These are phyloP conservation scores for Agastache rugosa DNA, from an alignment of 257 asterid genomes.

Conservation along the genomic window DNA sequence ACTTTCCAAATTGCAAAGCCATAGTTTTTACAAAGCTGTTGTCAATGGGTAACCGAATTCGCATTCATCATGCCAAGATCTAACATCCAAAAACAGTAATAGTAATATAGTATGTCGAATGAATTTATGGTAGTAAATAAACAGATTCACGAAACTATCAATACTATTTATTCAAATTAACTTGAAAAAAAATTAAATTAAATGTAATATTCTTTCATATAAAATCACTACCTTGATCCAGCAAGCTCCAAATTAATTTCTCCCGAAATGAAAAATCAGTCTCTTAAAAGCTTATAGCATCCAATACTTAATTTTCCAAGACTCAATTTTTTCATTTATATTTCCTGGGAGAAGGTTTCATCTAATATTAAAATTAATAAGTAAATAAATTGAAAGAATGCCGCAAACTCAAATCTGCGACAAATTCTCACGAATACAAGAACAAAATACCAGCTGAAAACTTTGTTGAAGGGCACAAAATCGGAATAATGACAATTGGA, in stretches of 20 bases:
- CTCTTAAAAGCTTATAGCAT: slow-evolving; percentile 8
- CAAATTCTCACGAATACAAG: slow-evolving; percentile 22
- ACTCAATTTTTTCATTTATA: not conserved
- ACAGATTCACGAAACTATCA: not conserved
- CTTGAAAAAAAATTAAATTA: not conserved
- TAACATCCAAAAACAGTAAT: slow-evolving; percentile 9
- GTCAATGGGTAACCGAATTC: not conserved
- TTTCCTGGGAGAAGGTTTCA: not conserved
- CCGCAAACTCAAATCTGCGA: slow-evolving; percentile 39
- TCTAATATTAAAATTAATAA: not conserved
- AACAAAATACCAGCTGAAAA: slow-evolving; percentile 23
- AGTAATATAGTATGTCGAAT: not conserved
- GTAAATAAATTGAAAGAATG: slow-evolving; percentile 11
- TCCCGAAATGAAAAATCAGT: slow-evolving; percentile 23
- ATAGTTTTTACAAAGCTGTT: not conserved
- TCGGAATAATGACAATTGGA: slow-evolving; percentile 14
- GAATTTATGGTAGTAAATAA: slow-evolving; percentile 12
- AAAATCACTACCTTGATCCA: slow-evolving; percentile 35
- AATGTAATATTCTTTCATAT: not conserved
- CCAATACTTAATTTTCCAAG: slow-evolving; percentile 20
- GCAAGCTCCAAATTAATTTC: slow-evolving; percentile 30
- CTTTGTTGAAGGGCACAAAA: slow-evolving; percentile 11
- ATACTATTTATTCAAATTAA: not conserved
- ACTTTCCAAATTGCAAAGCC: slow-evolving; percentile 5
- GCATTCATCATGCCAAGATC: slow-evolving; percentile 27